phyloP scores from a whole-genome alignment of 2,329 filamentous ascomycete genomes.

The Fusarium sp. region DNA sequence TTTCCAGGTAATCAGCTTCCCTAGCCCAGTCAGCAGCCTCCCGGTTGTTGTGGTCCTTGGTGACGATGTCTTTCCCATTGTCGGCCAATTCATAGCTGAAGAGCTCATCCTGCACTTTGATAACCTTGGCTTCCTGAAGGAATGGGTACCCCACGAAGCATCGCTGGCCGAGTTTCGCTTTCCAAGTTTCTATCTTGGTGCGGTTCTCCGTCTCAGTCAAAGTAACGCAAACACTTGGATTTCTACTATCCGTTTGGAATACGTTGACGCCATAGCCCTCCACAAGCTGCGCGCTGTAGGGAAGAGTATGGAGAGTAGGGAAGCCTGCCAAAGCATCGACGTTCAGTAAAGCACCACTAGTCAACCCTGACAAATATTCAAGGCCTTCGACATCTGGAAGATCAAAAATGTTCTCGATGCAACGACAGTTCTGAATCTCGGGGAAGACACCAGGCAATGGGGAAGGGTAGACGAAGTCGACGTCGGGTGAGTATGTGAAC shows the following conservation, averaged over 20 bases:
- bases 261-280: conserved; percentile 88
- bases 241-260: conserved; percentile 94
- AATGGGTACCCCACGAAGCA: conserved; percentile 96
- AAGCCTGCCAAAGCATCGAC: conserved; percentile 90
- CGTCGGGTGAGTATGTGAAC: conserved; percentile 83
- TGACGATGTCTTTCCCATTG: conserved; percentile 71
- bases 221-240: conserved; percentile 95
- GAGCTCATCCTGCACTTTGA: conserved; percentile 89
- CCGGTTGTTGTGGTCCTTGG: conserved; percentile 76
- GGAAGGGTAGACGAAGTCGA: conserved; percentile 86
- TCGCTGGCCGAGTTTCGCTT: conserved; percentile 82
- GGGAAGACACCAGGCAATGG: conserved; percentile 91
- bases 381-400: conserved; percentile 91
- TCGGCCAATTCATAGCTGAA: conserved; percentile 85
- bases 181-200: conserved; percentile 77
- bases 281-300: conserved; percentile 79
- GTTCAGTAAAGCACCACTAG: conserved; percentile 85
- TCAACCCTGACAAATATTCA: conserved; percentile 84
- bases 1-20: conserved; percentile 86
- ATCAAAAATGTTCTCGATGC: conserved; percentile 96
- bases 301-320: conserved; percentile 86
- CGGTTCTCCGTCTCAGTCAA: conserved; percentile 78
- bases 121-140: conserved; percentile 90
- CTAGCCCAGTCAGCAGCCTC: conserved; percentile 87
- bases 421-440: conserved; percentile 86